Base-by-base conservation (phyloP, 345 rosid species). In the Eucalyptus globulus region DNA sequence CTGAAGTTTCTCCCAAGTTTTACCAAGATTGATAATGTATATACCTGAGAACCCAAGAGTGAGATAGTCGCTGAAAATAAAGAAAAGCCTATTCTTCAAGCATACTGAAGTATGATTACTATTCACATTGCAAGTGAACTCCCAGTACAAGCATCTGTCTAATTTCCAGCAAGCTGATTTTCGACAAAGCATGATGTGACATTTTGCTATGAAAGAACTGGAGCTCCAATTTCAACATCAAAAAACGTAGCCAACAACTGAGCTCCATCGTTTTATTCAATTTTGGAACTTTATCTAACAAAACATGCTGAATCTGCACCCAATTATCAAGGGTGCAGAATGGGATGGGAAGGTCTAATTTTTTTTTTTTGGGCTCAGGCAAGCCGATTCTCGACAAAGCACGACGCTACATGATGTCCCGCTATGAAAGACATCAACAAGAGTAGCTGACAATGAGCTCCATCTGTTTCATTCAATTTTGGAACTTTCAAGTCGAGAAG, bases 21-120 rank as follows among this genome's bases (percentile, higher is more conserved):
- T 96, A 2, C 98, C 99, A 11, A 97, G 97, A 89, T 97, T 97
- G 87, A 97, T 94, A n/a, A 97, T 97, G 90, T 97, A 96, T 47
- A 97, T 97, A 29, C 99, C 99, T 97, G 87, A 24, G 58, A 51
- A 76, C 47, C 27, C 9, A 5, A 37, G 45, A 1, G 27, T 40
- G 3, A 76, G 47, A 76, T 40, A 40, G 83, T 37, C 12, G 44
- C 44, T 34, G 44, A 69, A 69, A 10, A 31, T 34, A 69, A 69
- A 34, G 4, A 69, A 69, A 21, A 7, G 45, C 27, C 47, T 76
- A 37, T 37, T 40, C 83, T 76, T 76, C 22, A 8, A 86, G 34
- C 53, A 49, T 86, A 47, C 34, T 6, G 56, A 27, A 86, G 8
- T 14, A 9, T 4, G 6, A 14, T 86, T 17, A 86, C 13, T 5